phyloP scores from a whole-genome alignment of 129 eudicot genomes.

The Flaveria sonorensis region DNA sequence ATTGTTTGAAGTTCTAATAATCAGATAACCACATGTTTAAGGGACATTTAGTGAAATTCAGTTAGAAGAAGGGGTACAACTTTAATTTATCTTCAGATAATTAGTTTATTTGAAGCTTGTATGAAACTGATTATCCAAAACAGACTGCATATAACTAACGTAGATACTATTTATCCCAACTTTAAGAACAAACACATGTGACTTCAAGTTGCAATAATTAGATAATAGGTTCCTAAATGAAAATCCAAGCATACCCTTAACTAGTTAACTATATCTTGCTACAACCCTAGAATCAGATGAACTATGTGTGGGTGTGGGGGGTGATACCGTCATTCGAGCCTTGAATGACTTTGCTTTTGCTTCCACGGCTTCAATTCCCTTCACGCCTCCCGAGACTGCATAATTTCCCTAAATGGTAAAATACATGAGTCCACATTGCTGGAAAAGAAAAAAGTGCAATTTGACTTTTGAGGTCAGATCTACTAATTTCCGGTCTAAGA shows the following conservation, averaged over 20 bases:
- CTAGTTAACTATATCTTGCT: background rate
- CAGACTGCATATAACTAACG: too few relatives aligned
- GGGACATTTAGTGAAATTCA: background rate
- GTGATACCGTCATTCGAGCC: conserved; percentile 89
- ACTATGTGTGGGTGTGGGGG: background rate
- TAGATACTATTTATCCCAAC: too few relatives aligned
- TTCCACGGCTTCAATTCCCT: conserved; percentile 94
- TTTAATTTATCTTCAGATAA: background rate
- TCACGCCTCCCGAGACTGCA: conserved; percentile 94
- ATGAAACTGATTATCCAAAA: background rate
- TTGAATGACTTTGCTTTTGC: conserved; percentile 95
- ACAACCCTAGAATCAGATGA: background rate
- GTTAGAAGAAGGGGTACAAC: background rate
- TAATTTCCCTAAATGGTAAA: conserved; percentile 70
- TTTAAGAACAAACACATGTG: too few relatives aligned
- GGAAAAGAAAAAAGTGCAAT: background rate
- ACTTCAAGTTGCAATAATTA: background rate
- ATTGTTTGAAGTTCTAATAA: background rate
- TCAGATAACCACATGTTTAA: background rate
- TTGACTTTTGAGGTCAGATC: conserved; percentile 19
- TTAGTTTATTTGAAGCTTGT: background rate
- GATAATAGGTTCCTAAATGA: conserved; percentile 2
- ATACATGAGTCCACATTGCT: conserved; percentile 3
- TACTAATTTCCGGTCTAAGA: background rate
- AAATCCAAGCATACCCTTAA: background rate